These are phyloP conservation scores for Phenoliferia sp. DNA, from an alignment of 1,284 basidiomycete species.

Conservation along the genomic window DNA sequence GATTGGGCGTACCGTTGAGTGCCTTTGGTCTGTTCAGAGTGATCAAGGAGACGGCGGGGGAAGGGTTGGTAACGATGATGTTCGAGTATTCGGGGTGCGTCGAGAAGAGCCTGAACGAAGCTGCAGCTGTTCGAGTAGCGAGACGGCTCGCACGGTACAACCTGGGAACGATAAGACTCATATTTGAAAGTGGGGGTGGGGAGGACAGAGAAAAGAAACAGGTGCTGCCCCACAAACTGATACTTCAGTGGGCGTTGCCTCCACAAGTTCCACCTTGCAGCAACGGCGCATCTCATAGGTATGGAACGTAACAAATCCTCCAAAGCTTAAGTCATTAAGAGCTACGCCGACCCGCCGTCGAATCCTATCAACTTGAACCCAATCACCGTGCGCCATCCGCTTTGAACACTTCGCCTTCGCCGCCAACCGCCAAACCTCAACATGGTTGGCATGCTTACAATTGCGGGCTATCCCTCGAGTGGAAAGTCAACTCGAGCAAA, in stretches of 20 bases:
- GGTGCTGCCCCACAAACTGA: neutral
- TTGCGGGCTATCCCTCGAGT: slow-evolving; percentile 83
- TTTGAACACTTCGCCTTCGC: no score
- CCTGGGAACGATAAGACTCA: neutral
- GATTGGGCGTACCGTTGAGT: slow-evolving; percentile 54
- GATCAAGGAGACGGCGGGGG: slow-evolving; percentile 74
- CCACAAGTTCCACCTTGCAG: no score
- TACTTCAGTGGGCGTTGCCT: no score
- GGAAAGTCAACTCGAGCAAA: slow-evolving; percentile 74
- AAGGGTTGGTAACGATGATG: slow-evolving; percentile 60
- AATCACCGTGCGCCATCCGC: no score
- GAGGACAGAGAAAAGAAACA: neutral
- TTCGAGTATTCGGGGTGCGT: slow-evolving; percentile 52
- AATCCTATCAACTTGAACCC: no score
- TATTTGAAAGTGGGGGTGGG: neutral
- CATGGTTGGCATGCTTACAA: slow-evolving; percentile 84
- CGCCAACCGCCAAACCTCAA: neutral
- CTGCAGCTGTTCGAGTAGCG: neutral
- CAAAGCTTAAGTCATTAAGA: no score
- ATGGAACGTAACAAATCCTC: no score
- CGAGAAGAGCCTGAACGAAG: slow-evolving; percentile 1
- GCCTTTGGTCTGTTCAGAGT: slow-evolving; percentile 95
- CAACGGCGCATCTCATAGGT: no score
- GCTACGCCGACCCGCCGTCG: no score
- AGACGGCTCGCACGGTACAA: neutral